Evolutionary conservation across 75 land plant species (phyloP), one percentile per base, ranked within the genome.

Genomic region (Selaginella tamariscina): DNA sequence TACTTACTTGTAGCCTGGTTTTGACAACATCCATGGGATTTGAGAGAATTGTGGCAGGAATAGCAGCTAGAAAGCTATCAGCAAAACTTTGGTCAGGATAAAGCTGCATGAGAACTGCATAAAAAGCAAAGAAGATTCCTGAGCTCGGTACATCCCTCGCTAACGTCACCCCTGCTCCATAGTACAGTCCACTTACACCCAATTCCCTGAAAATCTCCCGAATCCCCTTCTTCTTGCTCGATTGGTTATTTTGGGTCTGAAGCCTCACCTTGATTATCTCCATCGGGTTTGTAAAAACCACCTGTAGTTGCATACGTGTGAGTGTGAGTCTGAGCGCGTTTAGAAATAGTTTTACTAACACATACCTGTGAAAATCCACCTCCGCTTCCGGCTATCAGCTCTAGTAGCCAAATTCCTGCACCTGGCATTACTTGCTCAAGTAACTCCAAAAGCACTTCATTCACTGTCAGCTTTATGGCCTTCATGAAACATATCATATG

Each of bases 291-390:
- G 78, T 77, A 32, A 77, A 64, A 18, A 77, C 68, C 20, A 71
- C 55, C n/a, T n/a, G n/a, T n/a, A n/a, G n/a, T n/a, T n/a, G n/a
- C n/a, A n/a, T n/a, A 71, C 78, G n/a, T n/a, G n/a, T n/a, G n/a
- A n/a, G n/a, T n/a, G n/a, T n/a, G n/a, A n/a, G n/a, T n/a, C n/a
- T n/a, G n/a, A n/a, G n/a, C n/a, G n/a, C n/a, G n/a, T n/a, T n/a
- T n/a, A n/a, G n/a, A n/a, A n/a, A n/a, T n/a, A n/a, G n/a, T n/a
- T n/a, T n/a, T n/a, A n/a, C n/a, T n/a, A n/a, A n/a, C n/a, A n/a
- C n/a, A n/a, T n/a, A n/a, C 78, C 66, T 77, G 78, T 8, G 78
- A 77, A 20, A 72, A 72, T 13, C 78, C 78, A 30, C 78, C 78
- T 1, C 78, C 78, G 32, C 78, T 73, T 22, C 78, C 78, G 26